Percentiles rank a stretch among this genome's conserved stretches.
Evolutionary conservation across 306 rosid species (phyloP).

Genomic region (Vigna angularis): DNA sequence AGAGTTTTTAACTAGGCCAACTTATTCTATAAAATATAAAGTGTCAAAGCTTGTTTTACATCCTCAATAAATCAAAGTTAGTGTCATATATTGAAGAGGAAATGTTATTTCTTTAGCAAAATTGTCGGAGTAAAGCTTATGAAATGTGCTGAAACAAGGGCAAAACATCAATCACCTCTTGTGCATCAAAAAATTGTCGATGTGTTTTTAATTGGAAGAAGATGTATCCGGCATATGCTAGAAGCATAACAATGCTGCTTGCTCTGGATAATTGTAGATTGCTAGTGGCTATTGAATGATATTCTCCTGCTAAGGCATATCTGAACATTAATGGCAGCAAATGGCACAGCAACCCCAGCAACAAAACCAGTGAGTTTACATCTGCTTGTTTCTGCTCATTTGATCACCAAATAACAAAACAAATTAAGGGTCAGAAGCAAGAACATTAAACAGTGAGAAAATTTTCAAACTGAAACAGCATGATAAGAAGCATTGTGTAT

Average conservation of each 20-base stretch:
- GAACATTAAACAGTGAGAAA: conserved; percentile 1
- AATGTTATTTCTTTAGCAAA: not conserved
- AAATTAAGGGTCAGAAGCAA: not conserved
- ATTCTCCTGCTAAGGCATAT: conserved; percentile 46
- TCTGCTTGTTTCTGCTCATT: conserved; percentile 84
- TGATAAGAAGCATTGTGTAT: not conserved
- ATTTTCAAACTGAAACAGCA: not conserved
- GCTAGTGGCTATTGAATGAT: conserved; percentile 34
- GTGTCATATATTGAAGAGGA: not conserved
- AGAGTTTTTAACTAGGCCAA: not conserved
- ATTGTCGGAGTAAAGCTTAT: not conserved
- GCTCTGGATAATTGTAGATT: conserved; percentile 88
- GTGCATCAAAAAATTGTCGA: conserved; percentile 72
- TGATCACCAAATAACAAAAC: conserved; percentile 11
- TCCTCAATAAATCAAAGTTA: not conserved
- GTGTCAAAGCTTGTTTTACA: not conserved
- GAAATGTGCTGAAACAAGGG: not conserved
- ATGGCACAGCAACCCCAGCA: conserved; percentile 85
- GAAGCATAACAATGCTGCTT: conserved; percentile 82
- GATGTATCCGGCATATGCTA: conserved; percentile 74
- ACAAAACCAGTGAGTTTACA: conserved; percentile 73
- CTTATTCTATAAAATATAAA: not conserved
- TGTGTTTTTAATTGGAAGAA: conserved; percentile 92
- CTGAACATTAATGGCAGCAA: conserved; percentile 76
- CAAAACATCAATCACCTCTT: conserved; percentile 52